A percentile compares a stretch with the other conserved stretches of the same genome.
Conservation (phyloP, 2,329 filamentous ascomycete genomes). For the Trichophyton rubrum region DNA sequence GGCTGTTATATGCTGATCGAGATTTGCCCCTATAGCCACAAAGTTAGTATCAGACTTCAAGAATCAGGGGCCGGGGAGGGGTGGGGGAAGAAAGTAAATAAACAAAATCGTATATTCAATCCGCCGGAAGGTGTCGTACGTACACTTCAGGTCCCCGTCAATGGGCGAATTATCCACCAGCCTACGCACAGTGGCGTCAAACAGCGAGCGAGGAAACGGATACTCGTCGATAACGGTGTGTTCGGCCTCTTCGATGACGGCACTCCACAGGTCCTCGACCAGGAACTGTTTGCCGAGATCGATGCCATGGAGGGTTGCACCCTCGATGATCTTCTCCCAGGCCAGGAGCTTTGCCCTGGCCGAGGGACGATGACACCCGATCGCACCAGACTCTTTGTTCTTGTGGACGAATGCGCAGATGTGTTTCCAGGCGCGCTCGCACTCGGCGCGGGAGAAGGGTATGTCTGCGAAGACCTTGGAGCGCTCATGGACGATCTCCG, state of each 20-base stretch:
- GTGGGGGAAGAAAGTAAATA: not conserved
- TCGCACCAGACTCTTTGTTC: constrained; percentile 8
- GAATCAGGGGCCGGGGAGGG: too few relatives aligned
- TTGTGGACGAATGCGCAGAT: constrained; percentile 42
- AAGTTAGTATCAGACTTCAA: too few relatives aligned
- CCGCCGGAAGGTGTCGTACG: constrained; percentile 12
- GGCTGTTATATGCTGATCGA: constrained; percentile 25
- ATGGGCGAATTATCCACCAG: constrained; percentile 20
- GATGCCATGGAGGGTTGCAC: constrained; percentile 29
- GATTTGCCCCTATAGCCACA: constrained; percentile 24
- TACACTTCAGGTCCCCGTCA: constrained; percentile 26
- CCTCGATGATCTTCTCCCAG: constrained; percentile 36
- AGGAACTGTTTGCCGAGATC: constrained; percentile 31
- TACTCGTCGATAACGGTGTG: constrained; percentile 22
- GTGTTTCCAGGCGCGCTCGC: constrained; percentile 38
- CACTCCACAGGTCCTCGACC: constrained; percentile 30
- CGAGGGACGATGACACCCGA: constrained; percentile 36
- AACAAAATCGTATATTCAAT: too few relatives aligned
- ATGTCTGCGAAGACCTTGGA: constrained; percentile 36
- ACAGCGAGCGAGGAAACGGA: constrained; percentile 23
- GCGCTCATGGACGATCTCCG: not conserved
- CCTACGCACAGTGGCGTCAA: constrained; percentile 29
- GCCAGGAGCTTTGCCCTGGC: constrained; percentile 35
- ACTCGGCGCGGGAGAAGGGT: constrained; percentile 42
- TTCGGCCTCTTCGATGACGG: constrained; percentile 26